A percentile compares a stretch with the other conserved stretches of the same genome.
Evolutionary conservation across 129 eudicot species (phyloP).

Genomic region (Lactuca saligna): DNA sequence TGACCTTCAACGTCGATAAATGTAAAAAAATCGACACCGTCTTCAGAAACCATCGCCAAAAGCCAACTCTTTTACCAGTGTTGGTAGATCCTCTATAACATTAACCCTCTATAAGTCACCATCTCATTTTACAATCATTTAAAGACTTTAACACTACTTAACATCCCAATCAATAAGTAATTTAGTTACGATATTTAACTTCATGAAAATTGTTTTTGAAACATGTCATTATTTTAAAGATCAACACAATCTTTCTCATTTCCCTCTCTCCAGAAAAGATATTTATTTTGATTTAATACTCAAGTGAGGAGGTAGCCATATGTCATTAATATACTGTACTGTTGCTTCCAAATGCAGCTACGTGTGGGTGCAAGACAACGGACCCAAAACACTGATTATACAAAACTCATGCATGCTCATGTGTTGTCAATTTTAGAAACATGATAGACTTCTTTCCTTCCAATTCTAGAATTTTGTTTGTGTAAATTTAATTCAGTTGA

Average conservation of each 20-base stretch:
- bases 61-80: too few relatives aligned
- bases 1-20: too few relatives aligned
- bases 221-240: not conserved
- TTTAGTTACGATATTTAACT: not conserved
- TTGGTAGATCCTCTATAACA: too few relatives aligned
- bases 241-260: too few relatives aligned
- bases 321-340: constrained; percentile 8
- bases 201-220: not conserved
- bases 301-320: not conserved
- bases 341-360: constrained; percentile 18
- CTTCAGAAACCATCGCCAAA: too few relatives aligned
- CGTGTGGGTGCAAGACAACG: constrained; percentile 7
- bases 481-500: not conserved
- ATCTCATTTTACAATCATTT: not conserved
- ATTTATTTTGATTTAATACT: too few relatives aligned
- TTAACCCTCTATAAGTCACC: too few relatives aligned
- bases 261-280: too few relatives aligned
- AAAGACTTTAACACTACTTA: too few relatives aligned
- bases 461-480: constrained; percentile 1
- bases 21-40: too few relatives aligned
- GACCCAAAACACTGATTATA: constrained; percentile 28
- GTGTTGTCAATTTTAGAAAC: constrained; percentile 4
- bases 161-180: not conserved
- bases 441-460: constrained; percentile 6
- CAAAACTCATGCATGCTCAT: constrained; percentile 25